Evolutionary conservation across 2,329 filamentous ascomycete species (phyloP).

Genomic region (Triangularia verruculosa): DNA sequence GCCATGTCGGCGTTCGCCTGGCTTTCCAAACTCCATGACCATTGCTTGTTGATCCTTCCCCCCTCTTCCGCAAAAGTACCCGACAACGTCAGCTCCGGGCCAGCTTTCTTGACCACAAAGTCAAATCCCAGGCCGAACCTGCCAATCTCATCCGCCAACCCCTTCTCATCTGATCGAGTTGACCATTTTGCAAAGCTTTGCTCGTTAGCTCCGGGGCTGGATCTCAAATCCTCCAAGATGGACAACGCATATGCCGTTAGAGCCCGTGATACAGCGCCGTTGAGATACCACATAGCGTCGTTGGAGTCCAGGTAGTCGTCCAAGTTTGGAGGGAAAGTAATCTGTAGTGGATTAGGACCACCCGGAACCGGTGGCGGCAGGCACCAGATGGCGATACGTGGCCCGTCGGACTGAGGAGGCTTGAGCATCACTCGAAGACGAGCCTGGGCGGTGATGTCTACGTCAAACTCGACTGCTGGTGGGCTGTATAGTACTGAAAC

Average conservation of each 20-base stretch:
- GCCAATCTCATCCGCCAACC: slow-evolving; percentile 23
- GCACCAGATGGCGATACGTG: slow-evolving; percentile 19
- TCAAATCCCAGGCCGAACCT: slow-evolving; percentile 22
- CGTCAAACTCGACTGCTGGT: slow-evolving; percentile 41
- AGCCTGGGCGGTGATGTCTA: slow-evolving; percentile 44
- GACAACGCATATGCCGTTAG: slow-evolving; percentile 16
- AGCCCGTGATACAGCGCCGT: slow-evolving; percentile 22
- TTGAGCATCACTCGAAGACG: slow-evolving; percentile 44
- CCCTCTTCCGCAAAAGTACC: slow-evolving; percentile 13
- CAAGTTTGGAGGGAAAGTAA: slow-evolving; percentile 13
- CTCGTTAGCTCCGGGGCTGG: background rate
- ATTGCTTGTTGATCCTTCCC: background rate
- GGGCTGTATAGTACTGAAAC: slow-evolving; percentile 37
- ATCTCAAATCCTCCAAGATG: background rate
- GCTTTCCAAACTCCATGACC: background rate
- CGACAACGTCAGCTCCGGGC: slow-evolving; percentile 1
- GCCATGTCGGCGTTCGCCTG: background rate
- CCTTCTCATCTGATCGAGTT: slow-evolving; percentile 12
- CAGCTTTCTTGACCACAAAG: slow-evolving; percentile 6
- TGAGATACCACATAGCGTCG: slow-evolving; percentile 23
- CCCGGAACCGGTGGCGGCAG: slow-evolving; percentile 16
- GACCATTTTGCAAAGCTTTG: slow-evolving; percentile 15
- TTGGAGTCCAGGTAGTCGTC: slow-evolving; percentile 20
- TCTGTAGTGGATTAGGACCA: slow-evolving; percentile 18
- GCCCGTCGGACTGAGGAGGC: slow-evolving; percentile 34